phyloP scores from a whole-genome alignment of 2,329 filamentous ascomycete genomes.

The Curvularia eragrostidis region DNA sequence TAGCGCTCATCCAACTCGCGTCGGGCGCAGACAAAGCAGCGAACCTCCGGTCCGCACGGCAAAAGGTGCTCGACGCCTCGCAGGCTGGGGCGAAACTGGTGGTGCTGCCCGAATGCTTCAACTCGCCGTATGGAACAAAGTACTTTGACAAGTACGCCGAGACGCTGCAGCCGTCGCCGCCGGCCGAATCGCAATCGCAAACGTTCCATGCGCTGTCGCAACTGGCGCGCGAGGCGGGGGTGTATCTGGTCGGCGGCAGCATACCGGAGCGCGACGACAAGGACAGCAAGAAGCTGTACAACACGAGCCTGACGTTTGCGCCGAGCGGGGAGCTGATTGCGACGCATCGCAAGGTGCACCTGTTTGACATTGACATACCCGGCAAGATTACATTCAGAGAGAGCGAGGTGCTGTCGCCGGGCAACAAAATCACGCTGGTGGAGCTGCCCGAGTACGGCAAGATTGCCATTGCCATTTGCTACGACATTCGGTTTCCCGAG shows the following conservation, averaged over 20 bases:
- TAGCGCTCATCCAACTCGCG: conserved; percentile 58
- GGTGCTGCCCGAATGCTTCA: conserved; percentile 98
- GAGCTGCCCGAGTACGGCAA: conserved; percentile 88
- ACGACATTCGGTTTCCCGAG: conserved; percentile 96
- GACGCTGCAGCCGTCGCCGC: conserved; percentile 79
- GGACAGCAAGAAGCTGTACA: conserved; percentile 75
- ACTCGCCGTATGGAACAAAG: conserved; percentile 91
- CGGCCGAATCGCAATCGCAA: conserved; percentile 72
- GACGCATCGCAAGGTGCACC: conserved; percentile 89
- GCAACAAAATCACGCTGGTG: conserved; percentile 83
- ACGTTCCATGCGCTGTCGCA: conserved; percentile 83
- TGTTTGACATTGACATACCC: conserved; percentile 98
- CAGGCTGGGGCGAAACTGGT: conserved; percentile 78
- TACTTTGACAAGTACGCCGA: conserved; percentile 95
- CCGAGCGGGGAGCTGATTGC: conserved; percentile 81
- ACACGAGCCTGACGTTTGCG: conserved; percentile 84
- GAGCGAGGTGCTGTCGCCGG: conserved; percentile 84
- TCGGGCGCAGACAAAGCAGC: conserved; percentile 73
- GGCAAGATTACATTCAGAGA: conserved; percentile 92
- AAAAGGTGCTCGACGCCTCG: conserved; percentile 83
- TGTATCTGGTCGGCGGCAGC: conserved; percentile 88
- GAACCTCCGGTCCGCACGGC: conserved; percentile 82
- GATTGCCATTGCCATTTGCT: conserved; percentile 91
- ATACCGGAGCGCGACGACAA: conserved; percentile 79
- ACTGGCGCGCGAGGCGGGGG: conserved; percentile 77